Conservation (phyloP, 2,329 filamentous ascomycete species). For the Aspergillus sp. region DNA sequence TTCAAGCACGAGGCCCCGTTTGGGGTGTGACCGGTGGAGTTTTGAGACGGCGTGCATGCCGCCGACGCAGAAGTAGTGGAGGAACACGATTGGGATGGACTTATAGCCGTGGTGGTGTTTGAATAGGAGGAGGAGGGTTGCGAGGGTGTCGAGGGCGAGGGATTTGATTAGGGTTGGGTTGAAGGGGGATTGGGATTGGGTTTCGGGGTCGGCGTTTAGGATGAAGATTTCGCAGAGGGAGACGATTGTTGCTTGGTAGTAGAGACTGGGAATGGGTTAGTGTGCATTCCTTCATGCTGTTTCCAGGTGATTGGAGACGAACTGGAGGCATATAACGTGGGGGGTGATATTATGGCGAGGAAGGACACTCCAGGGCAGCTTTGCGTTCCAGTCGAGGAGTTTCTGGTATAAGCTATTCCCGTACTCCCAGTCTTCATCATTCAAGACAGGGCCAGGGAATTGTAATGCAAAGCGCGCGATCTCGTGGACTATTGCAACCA, state of each 20-base stretch:
- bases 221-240: constrained; percentile 17
- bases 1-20: constrained; percentile 24
- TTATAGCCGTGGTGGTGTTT: constrained; percentile 24
- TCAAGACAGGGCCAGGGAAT: constrained; percentile 10
- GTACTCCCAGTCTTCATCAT: constrained; percentile 14
- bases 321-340: constrained; percentile 22
- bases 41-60: constrained; percentile 22
- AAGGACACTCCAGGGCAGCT: constrained; percentile 12
- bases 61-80: constrained; percentile 25
- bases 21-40: constrained; percentile 12
- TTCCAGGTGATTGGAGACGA: not conserved
- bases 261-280: constrained; percentile 15
- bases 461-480: constrained; percentile 14
- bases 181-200: not conserved
- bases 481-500: constrained; percentile 18
- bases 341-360: constrained; percentile 19
- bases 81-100: constrained; percentile 25
- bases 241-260: constrained; percentile 21
- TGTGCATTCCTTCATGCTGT: not conserved
- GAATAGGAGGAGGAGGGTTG: constrained; percentile 22
- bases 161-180: constrained; percentile 13
- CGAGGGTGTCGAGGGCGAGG: constrained; percentile 18
- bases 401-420: constrained; percentile 11
- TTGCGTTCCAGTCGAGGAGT: constrained; percentile 14
- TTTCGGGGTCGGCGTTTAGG: constrained; percentile 1